phyloP scores from a whole-genome alignment of 2,329 filamentous ascomycete genomes.

The Sporothrix schenckii region DNA sequence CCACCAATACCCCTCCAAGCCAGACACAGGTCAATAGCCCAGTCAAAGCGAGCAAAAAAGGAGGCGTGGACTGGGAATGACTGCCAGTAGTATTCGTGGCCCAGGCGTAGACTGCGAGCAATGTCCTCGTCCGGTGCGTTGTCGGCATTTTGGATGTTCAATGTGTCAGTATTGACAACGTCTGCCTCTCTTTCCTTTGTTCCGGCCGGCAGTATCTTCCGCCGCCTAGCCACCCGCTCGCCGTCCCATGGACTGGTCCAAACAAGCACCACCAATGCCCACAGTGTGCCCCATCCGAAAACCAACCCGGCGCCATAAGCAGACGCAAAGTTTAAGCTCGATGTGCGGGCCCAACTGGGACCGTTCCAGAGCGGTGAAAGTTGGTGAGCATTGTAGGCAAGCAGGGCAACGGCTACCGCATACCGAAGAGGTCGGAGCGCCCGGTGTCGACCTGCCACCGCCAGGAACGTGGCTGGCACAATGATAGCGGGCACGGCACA shows the following conservation, averaged over 20 bases:
- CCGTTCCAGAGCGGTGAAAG: constrained; percentile 24
- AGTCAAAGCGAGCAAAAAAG: constrained; percentile 55
- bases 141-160: not conserved
- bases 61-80: constrained; percentile 56
- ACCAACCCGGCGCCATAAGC: constrained; percentile 57
- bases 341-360: constrained; percentile 39
- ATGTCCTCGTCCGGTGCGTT: constrained; percentile 39
- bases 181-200: not conserved
- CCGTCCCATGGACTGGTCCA: constrained; percentile 59
- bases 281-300: constrained; percentile 55
- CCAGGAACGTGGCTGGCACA: constrained; percentile 58
- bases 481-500: constrained; percentile 52
- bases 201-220: not conserved
- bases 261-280: constrained; percentile 54
- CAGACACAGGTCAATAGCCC: constrained; percentile 58
- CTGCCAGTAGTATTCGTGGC: constrained; percentile 62
- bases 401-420: constrained; percentile 51
- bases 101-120: constrained; percentile 39
- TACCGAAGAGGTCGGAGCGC: constrained; percentile 52
- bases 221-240: constrained; percentile 49
- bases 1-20: constrained; percentile 60
- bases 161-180: not conserved
- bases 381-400: constrained; percentile 50
- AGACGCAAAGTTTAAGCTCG: constrained; percentile 56
- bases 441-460: constrained; percentile 46